Evolutionary conservation across 176 grass and related monocot species (phyloP), one percentile per base, ranked within the genome.

Genomic region (Juncus inflexus): DNA sequence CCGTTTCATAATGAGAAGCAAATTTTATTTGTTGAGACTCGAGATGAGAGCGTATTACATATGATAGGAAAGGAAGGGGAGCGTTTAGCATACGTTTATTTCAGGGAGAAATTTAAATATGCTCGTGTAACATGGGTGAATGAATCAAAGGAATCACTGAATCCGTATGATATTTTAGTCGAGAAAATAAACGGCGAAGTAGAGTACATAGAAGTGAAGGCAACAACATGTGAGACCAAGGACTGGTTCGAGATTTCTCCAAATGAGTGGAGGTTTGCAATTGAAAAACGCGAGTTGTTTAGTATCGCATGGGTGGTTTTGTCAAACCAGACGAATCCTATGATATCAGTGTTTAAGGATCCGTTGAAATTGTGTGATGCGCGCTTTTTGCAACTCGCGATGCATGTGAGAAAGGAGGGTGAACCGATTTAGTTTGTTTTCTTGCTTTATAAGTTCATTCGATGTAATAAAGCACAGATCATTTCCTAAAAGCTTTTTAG

Each of bases 161-260:
- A 57, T 3, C 69, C 69, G 7, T 72, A 72, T 35, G 69, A 72
- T 53, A 72, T 72, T 60, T 57, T 13, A 28, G 69, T 72, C 52
- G 15, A 16, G 69, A 45, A 38, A 72, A 12, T 41, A 41, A 15
- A 72, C 15, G 37, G 69, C 2, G 13, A 35, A 41, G 59, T 38
- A 10, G 69, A 72, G 55, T 72, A 60, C 54, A 49, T 72, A 41
- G 69, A 72, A 72, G 69, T 72, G 11, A 72, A 72, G 69, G 52
- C 69, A 12, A 72, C 69, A 57, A 8, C 15, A 72, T 72, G 52
- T 43, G 54, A 47, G 5, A 49, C 37, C 5, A 72, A 72, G 54
- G 41, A 61, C 16, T 72, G 69, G 69, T 72, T 72, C 69, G 57
- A 42, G 57, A 72, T 72, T 42, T 72, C 69, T 60, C 54, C 69